These are phyloP conservation scores for Rozella allomycis DNA, from an alignment of 371 early-diverging fungal genomes.

Conservation along the genomic window DNA sequence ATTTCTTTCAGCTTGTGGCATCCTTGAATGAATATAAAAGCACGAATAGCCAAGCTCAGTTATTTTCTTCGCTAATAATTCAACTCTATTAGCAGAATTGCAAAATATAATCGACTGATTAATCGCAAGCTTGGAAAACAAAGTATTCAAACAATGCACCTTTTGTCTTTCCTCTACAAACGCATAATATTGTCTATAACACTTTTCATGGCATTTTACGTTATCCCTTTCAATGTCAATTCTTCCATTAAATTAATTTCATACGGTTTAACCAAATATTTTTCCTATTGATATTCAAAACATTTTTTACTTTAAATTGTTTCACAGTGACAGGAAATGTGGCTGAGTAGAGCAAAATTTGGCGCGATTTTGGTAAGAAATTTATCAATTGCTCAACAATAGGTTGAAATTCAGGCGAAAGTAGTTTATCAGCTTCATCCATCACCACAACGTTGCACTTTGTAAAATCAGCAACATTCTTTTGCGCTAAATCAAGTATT, in stretches of 20 bases:
- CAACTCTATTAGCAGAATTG: slow-evolving; percentile 91
- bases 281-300: too few species aligned
- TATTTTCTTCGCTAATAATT: slow-evolving; percentile 89
- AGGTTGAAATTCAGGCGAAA: slow-evolving; percentile 89
- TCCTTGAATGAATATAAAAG: slow-evolving; percentile 92
- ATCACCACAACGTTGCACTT: slow-evolving; percentile 73
- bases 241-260: slow-evolving; percentile 98
- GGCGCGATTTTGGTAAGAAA: slow-evolving; percentile 57
- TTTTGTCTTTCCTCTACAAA: slow-evolving; percentile 95
- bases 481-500: slow-evolving; percentile 79
- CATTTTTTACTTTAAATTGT: too few species aligned
- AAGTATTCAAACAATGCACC: slow-evolving; percentile 87
- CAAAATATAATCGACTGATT: slow-evolving; percentile 99
- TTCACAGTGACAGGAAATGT: slow-evolving; percentile 95
- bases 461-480: slow-evolving; percentile 63
- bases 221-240: slow-evolving; percentile 84
- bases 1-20: slow-evolving; percentile 93
- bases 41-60: slow-evolving; percentile 95
- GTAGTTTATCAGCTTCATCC: slow-evolving; percentile 97
- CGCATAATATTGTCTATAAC: slow-evolving; percentile 98
- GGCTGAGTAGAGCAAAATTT: slow-evolving; percentile 91
- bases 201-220: too few species aligned
- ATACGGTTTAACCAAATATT: slow-evolving; percentile 73
- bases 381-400: slow-evolving; percentile 75
- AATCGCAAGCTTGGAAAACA: slow-evolving; percentile 94